These are phyloP conservation scores for Heracleum sosnowskyi DNA, from an alignment of 129 eudicot genomes.

Conservation along the genomic window DNA sequence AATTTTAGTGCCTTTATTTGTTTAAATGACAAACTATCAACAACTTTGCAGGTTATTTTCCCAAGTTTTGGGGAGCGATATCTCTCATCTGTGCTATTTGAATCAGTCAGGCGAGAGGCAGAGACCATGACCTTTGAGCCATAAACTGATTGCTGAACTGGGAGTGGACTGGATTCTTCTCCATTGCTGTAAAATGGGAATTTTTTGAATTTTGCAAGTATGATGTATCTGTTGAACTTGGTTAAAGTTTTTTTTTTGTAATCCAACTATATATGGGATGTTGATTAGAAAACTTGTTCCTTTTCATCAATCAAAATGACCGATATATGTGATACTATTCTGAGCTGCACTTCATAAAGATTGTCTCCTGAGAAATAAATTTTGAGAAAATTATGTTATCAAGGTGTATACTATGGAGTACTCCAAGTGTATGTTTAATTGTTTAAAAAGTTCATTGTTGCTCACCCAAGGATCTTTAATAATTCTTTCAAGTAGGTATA, in stretches of 20 bases:
- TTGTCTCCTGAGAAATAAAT: not conserved
- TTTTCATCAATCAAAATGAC: not conserved
- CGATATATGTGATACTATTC: not conserved
- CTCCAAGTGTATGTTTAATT: no score
- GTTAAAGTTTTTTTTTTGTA: not conserved
- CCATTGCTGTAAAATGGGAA: not conserved
- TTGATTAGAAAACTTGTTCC: not conserved
- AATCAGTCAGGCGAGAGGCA: slow-evolving; percentile 9
- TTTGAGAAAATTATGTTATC: not conserved
- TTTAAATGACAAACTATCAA: not conserved
- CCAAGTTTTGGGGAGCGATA: slow-evolving; percentile 17
- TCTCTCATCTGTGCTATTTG: slow-evolving; percentile 13
- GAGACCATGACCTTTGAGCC: slow-evolving; percentile 13
- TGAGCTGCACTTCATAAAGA: not conserved
- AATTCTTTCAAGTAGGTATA: no score
- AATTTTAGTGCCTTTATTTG: not conserved
- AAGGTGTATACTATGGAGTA: not conserved
- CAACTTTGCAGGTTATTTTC: slow-evolving; percentile 8
- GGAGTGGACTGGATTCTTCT: not conserved
- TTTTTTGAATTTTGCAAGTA: not conserved
- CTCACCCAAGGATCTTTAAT: no score
- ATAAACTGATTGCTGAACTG: not conserved
- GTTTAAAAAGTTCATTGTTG: no score
- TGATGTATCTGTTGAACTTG: not conserved
- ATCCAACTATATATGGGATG: not conserved